Evolutionary conservation across 371 early-diverging fungal species (phyloP).

Genomic region (Mucor circinelloides): DNA sequence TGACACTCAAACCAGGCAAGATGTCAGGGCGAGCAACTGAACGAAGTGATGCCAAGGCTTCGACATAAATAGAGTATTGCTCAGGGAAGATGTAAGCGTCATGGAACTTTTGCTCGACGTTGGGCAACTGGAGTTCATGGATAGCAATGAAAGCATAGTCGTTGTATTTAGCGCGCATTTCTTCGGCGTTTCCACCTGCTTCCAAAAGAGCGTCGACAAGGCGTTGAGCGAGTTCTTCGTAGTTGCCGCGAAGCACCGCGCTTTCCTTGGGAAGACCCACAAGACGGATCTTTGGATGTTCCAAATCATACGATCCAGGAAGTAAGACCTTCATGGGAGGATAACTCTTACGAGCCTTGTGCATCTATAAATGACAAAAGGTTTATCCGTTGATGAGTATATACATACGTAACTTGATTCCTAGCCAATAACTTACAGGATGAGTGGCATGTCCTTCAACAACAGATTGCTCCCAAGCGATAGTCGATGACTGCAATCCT

Average conservation of each 20-base stretch:
- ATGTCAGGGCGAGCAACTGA: conserved; percentile 59
- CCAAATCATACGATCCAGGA: conserved; percentile 50
- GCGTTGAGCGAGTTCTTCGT: conserved; percentile 40
- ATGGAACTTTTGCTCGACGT: conserved; percentile 54
- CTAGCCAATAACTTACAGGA: conserved; percentile 52
- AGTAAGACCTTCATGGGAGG: conserved; percentile 57
- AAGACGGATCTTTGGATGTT: conserved; percentile 49
- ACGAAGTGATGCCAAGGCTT: conserved; percentile 69
- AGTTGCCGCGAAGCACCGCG: conserved; percentile 56
- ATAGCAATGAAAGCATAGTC: conserved; percentile 54
- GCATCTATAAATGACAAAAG: conserved; percentile 57
- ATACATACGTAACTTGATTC: neutral
- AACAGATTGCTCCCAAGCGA: conserved; percentile 78
- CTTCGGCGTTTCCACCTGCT: conserved; percentile 9
- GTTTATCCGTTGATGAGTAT: too few species aligned
- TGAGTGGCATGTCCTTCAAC: conserved; percentile 82
- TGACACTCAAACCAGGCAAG: conserved; percentile 50
- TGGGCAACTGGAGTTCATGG: conserved; percentile 71
- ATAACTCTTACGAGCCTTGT: conserved; percentile 65
- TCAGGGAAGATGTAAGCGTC: conserved; percentile 49
- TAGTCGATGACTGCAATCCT: conserved; percentile 42
- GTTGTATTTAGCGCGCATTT: conserved; percentile 12
- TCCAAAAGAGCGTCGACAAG: conserved; percentile 39
- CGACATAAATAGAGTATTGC: conserved; percentile 36
- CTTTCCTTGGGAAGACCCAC: conserved; percentile 53